Base-by-base conservation (phyloP, 176 grass and related monocot genomes). In the Aegilops tauschii region DNA sequence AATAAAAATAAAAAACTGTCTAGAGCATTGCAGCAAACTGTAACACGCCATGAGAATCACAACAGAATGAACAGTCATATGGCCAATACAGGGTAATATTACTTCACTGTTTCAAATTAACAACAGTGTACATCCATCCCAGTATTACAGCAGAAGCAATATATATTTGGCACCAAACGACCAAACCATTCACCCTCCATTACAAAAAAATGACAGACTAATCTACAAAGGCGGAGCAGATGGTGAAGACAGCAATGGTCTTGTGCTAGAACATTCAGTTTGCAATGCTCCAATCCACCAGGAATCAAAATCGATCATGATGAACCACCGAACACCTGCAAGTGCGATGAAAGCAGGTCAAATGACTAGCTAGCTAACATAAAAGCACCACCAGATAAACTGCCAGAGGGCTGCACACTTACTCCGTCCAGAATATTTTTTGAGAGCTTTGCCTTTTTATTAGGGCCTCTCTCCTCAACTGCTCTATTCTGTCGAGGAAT, bases 371-470 rank as follows among this genome's bases (percentile, higher is more conserved):
- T 18, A 18, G 50, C 3, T 40, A 69, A 23, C 0, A 17, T 28
- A 80, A 35, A 52, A n/a, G 76, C 62, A 45, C 14, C 42, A 50
- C 5, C 10, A 87, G 58, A 56, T 27, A 74, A 78, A 65, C 87
- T 52, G 25, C 29, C 39, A 35, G 28, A 73, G 27, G 76, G 32
- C 64, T 45, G 54, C 36, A 78, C 69, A 73, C 82, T 80, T 94
- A 98, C 96, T 78, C 88, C 91, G 4, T 89, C 87, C 70, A 98
- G 81, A 90, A 98, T 87, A 47, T 93, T 88, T 49, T 92, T 95
- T 10, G 90, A 84, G 65, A 98, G 90, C 68, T 88, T 93, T 11
- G 91, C 54, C 76, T 92, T 93, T 79, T 50, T 93, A 87, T 83
- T 77, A 65, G 34, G 34, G 30, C 54, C 45, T 2, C 40, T 73